A percentile compares a stretch with the other conserved stretches of the same genome.
phyloP scores from a whole-genome alignment of 1,284 basidiomycete genomes.

The Pterulicium gracile region DNA sequence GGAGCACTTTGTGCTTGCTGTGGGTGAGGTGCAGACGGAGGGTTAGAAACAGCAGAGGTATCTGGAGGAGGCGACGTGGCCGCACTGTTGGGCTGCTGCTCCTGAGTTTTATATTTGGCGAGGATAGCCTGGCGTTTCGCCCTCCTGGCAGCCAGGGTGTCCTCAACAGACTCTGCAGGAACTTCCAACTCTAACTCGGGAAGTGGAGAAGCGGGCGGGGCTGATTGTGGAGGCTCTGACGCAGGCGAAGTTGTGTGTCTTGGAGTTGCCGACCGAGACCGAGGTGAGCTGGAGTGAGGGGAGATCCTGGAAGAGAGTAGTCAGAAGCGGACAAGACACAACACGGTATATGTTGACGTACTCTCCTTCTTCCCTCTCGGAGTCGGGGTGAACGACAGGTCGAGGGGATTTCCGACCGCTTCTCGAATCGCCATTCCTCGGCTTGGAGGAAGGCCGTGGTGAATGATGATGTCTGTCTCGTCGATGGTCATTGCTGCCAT shows the following conservation, averaged over 20 bases:
- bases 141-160: slow-evolving; percentile 67
- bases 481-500: slow-evolving; percentile 18
- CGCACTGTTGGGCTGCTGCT: slow-evolving; percentile 48
- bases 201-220: slow-evolving; percentile 15
- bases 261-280: slow-evolving; percentile 12
- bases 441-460: slow-evolving; percentile 8
- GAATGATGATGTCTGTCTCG: slow-evolving; percentile 17
- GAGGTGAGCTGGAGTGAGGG: slow-evolving; percentile 30
- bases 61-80: slow-evolving; percentile 54
- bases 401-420: slow-evolving; percentile 15
- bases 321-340: slow-evolving; percentile 6
- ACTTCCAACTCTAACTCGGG: slow-evolving; percentile 29
- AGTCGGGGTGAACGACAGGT: slow-evolving; percentile 23
- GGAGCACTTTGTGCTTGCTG: slow-evolving; percentile 34
- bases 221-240: slow-evolving; percentile 12
- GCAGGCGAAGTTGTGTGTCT: slow-evolving; percentile 14
- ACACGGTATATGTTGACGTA: slow-evolving; percentile 36
- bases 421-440: slow-evolving; percentile 6
- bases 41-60: slow-evolving; percentile 49
- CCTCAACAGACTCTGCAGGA: slow-evolving; percentile 37
- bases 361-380: slow-evolving; percentile 72
- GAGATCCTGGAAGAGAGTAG: slow-evolving; percentile 41
- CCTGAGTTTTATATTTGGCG: slow-evolving; percentile 65
- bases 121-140: slow-evolving; percentile 77
- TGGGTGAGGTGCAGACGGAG: slow-evolving; percentile 21